A percentile compares a stretch with the other conserved stretches of the same genome.
Conservation (phyloP, 257 asterid genomes). For the Nicotiana otophora region DNA sequence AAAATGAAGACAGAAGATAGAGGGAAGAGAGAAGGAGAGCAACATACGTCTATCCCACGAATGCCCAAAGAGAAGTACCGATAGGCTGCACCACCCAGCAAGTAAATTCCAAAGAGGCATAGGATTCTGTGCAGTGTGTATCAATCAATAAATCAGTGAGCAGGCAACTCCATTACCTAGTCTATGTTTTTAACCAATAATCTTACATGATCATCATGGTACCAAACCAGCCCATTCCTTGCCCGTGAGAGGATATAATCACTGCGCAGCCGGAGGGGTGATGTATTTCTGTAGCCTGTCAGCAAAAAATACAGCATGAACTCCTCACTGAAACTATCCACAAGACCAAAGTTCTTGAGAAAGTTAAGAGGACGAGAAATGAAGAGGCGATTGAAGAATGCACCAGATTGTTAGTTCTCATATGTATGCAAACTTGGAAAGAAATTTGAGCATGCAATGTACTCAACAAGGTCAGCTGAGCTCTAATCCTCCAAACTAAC, state of each 20-base stretch:
- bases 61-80: slow-evolving; percentile 69
- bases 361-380: neutral
- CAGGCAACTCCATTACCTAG: neutral
- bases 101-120: slow-evolving; percentile 72
- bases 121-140: slow-evolving; percentile 41
- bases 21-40: slow-evolving; percentile 3
- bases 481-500: neutral
- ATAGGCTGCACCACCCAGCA: slow-evolving; percentile 69
- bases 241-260: slow-evolving; percentile 55
- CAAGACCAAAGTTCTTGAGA: neutral
- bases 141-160: neutral
- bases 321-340: slow-evolving; percentile 12
- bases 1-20: neutral
- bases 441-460: neutral
- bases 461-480: neutral
- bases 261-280: slow-evolving; percentile 94
- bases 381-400: neutral
- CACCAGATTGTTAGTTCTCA: neutral
- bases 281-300: slow-evolving; percentile 64
- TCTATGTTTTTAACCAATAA: slow-evolving; percentile 3
- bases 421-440: slow-evolving; percentile 15
- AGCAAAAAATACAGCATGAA: slow-evolving; percentile 7
- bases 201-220: slow-evolving; percentile 55
- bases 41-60: slow-evolving; percentile 89
- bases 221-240: slow-evolving; percentile 83